Base-by-base conservation (phyloP, 768 basidiomycete species). In the Mycena amicta region DNA sequence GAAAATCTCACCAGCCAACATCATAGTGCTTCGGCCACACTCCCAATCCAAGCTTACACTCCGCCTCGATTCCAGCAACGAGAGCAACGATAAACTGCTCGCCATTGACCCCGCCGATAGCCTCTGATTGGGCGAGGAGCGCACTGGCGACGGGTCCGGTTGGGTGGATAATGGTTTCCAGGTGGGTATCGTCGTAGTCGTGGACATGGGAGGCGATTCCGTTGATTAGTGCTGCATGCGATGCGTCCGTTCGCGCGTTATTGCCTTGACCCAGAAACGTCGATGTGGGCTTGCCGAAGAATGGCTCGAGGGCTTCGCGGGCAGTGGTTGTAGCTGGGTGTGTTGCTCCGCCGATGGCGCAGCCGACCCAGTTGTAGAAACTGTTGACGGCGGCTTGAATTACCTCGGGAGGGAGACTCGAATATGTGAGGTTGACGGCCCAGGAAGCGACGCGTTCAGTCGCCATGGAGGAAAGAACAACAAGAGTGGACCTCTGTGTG, bases 331-430 rank as follows among this genome's bases (percentile, higher is more conserved):
- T 63, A 4, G 67, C 62, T 25, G 65, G 57, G 47, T 68, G 67
- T 16, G 46, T 45, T 20, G 61, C 57, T 6, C 67, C 67, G 8
- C 67, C 67, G 23, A 68, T 57, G 2, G 67, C 67, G 43, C 67
- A 68, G 15, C 67, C 67, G 40, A 66, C 63, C 65, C 65, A 68
- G 56, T 68, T 68, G 61, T 68, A 68, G 47, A 68, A 55, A 40
- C 65, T 66, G 11, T 45, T 61, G 13, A 65, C 62, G 8, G 62
- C 66, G 6, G 67, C 67, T 5, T 57, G 58, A 22, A 67, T 47
- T 2, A 67, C 64, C 23, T 59, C 60, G 23, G 57, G 55, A 20
- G 64, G 60, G 20, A 67, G 49, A 51, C 51, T 57, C 49, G 60
- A 33, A 47, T 61, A 66, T 27, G 62, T 61, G 30, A 67, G 67